Conservation (phyloP, 2,329 filamentous ascomycete genomes). For the Talaromyces sp. region DNA sequence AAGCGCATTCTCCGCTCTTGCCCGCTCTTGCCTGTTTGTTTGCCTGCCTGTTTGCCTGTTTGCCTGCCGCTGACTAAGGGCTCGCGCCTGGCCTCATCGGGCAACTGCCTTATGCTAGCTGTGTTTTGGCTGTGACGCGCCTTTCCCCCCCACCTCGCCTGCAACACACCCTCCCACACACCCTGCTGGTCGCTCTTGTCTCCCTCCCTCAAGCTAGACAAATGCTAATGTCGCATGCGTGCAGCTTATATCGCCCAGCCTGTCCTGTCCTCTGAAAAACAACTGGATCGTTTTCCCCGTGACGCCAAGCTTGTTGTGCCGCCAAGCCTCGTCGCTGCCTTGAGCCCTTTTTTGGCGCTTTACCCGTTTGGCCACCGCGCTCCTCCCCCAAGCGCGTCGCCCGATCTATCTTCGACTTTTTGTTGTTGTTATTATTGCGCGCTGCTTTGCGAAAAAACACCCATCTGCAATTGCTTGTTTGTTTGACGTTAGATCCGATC, state of each 20-base stretch:
- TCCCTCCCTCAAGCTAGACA: conserved; percentile 1
- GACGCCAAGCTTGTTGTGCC: conserved; percentile 9
- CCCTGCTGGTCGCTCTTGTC: conserved; percentile 10
- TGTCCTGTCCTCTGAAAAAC: background rate
- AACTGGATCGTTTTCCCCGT: background rate
- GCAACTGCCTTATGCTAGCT: background rate
- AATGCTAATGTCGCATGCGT: background rate
- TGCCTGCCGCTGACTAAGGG: background rate
- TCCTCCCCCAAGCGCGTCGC: conserved; percentile 10
- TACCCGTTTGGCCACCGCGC: conserved; percentile 9
- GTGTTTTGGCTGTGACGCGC: conserved; percentile 1
- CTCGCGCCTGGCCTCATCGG: background rate
- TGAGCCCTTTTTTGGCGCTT: background rate
- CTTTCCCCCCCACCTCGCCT: background rate
- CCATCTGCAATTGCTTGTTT: conserved; percentile 2
- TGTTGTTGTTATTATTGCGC: conserved; percentile 1
- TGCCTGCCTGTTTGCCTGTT: background rate
- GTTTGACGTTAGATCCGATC: conserved; percentile 4
- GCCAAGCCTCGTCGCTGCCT: conserved; percentile 10
- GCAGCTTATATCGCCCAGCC: background rate
- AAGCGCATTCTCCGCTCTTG: conserved; percentile 3
- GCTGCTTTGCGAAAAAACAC: background rate
- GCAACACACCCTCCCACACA: conserved; percentile 1
- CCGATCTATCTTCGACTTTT: conserved; percentile 2
- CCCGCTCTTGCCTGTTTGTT: background rate